Conservation (phyloP, 228 moss, liverwort and hornwort genomes). For the Sphagnum magellanicum region DNA sequence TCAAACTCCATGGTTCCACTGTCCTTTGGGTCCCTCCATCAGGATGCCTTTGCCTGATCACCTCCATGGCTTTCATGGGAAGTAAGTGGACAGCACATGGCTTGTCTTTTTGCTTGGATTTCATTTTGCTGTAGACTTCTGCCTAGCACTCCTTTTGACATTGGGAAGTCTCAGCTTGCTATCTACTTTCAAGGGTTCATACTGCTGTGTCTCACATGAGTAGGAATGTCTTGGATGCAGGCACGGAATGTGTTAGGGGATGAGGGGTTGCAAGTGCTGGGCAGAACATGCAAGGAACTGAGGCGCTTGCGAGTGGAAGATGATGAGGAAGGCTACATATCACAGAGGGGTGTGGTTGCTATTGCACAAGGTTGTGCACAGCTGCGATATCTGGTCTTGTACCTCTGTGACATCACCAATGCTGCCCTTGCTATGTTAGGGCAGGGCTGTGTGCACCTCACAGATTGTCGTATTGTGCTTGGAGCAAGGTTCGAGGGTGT, state of each 20-base stretch:
- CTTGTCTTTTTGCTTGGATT: too few species aligned
- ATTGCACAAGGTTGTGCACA: slow-evolving; percentile 61
- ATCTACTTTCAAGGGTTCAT: too few species aligned
- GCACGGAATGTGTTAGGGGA: slow-evolving; percentile 64
- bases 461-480: slow-evolving; percentile 70
- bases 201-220: too few species aligned
- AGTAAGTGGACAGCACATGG: too few species aligned
- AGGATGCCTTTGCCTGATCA: too few species aligned
- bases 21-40: too few species aligned
- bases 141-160: too few species aligned
- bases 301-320: slow-evolving; percentile 55
- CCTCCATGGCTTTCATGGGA: too few species aligned
- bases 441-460: slow-evolving; percentile 53
- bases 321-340: slow-evolving; percentile 54
- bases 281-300: slow-evolving; percentile 46
- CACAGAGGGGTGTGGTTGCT: slow-evolving; percentile 68
- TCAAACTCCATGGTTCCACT: too few species aligned
- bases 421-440: slow-evolving; percentile 62
- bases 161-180: too few species aligned
- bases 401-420: slow-evolving; percentile 54
- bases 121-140: too few species aligned
- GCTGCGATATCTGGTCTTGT: slow-evolving; percentile 63
- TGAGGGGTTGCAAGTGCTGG: slow-evolving; percentile 52
- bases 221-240: slow-evolving; percentile 8
- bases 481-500: slow-evolving; percentile 14